phyloP scores from a whole-genome alignment of 129 eudicot genomes.

The Ambrosia trifida region DNA sequence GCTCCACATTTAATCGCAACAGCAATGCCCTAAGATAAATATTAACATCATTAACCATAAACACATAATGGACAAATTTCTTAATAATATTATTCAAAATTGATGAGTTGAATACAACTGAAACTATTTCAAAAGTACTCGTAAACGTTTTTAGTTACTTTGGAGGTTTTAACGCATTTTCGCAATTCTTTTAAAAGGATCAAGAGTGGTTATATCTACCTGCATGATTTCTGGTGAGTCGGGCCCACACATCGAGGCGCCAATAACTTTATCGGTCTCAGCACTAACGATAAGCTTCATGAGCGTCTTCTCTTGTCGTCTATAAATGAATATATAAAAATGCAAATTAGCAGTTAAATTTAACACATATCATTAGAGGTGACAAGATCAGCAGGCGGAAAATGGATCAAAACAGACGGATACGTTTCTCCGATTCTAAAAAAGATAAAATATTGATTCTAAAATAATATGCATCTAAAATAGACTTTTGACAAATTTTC shows the following conservation, averaged over 20 bases:
- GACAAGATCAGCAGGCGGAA: not conserved
- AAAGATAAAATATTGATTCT: too few relatives aligned
- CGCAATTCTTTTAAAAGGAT: not conserved
- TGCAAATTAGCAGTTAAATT: constrained; percentile 2
- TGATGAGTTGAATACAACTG: not conserved
- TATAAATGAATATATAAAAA: constrained; percentile 19
- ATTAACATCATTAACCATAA: not conserved
- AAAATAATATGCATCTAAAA: not conserved
- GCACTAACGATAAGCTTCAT: constrained; percentile 96
- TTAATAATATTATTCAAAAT: not conserved
- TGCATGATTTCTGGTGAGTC: constrained; percentile 98
- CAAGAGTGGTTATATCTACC: constrained; percentile 41
- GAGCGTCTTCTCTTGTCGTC: constrained; percentile 90
- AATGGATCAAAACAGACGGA: not conserved
- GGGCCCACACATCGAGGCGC: constrained; percentile 99
- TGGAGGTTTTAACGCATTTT: constrained; percentile 11
- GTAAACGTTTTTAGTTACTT: too few relatives aligned
- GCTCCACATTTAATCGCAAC: constrained; percentile 96
- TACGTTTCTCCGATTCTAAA: not conserved
- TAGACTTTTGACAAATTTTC: not conserved
- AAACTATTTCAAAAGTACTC: not conserved
- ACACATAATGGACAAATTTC: not conserved
- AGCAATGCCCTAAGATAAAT: constrained; percentile 69
- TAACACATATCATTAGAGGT: constrained; percentile 7
- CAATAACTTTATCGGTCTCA: constrained; percentile 90